Evolutionary conservation across 1,284 basidiomycete species (phyloP), one percentile per base, ranked within the genome.

Genomic region (Apiotrichum akiyoshidainum): DNA sequence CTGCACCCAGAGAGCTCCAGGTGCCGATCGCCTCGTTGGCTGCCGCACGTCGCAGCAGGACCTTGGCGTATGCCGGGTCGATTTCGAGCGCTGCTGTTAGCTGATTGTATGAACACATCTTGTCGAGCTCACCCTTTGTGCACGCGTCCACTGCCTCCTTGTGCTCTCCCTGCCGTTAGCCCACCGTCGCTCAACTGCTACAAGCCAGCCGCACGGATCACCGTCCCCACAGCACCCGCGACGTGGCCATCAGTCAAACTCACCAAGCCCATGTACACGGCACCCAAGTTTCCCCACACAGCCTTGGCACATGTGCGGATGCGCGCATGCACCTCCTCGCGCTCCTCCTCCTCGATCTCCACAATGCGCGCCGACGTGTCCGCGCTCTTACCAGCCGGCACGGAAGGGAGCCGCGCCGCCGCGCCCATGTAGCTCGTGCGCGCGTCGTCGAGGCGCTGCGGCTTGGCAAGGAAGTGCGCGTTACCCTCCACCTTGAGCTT

Each of bases 61-160:
- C 93, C 76, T 97, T 98, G 64, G 88, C 74, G 71, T 98, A 96
- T 14, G 79, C 73, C 5, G 90, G 88, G 67, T 95, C 88, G 69
- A 97, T 90, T 21, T 82, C 76, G 14, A 99, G 81, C 9, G 95
- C 94, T 95, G 65, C 58, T 5, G 6, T 7, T 19, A 7, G n/a
- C n/a, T 35, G 17, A n/a, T n/a, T n/a, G n/a, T n/a, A n/a, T n/a
- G n/a, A n/a, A n/a, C 22, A 9, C 16, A 22, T 22, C 41, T 37
- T 16, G 37, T 7, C 8, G 17, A 34, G n/a, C 46, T 40, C 19
- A 71, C 75, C 72, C 53, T 72, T 67, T 9, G 70, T 72, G 57
- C 76, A 76, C 13, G 83, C 60, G 71, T 83, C 68, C 5, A 73
- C 74, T 2, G 72, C 71, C 49, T 76, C 74, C 52, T 76, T 80